A percentile compares a stretch with the other conserved stretches of the same genome.
phyloP scores from a whole-genome alignment of 208 protist species.

The Acanthamoeba healyi region DNA sequence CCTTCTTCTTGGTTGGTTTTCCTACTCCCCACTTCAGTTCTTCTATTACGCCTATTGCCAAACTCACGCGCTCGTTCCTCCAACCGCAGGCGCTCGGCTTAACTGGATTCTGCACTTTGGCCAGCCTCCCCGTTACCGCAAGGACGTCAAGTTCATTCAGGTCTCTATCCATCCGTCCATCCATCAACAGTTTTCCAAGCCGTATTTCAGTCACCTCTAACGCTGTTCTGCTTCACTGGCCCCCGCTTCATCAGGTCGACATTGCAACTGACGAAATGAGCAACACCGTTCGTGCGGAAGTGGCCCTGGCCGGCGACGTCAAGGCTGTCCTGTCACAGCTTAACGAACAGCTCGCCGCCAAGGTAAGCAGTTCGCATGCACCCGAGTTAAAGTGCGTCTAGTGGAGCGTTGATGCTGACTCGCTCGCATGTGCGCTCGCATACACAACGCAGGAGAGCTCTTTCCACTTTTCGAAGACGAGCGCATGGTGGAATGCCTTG shows the following conservation, averaged over 20 bases:
- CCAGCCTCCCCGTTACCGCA: conserved; percentile 59
- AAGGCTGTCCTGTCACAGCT: conserved; percentile 47
- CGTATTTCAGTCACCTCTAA: too few relatives aligned
- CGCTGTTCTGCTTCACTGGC: too few relatives aligned
- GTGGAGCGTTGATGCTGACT: too few relatives aligned
- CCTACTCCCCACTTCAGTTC: background rate
- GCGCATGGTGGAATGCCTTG: conserved; percentile 15
- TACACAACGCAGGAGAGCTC: background rate
- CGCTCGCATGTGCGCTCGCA: too few relatives aligned
- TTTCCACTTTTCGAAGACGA: background rate
- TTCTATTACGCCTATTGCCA: background rate
- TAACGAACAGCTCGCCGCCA: conserved; percentile 30
- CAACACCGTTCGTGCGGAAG: conserved; percentile 7
- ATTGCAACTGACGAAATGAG: conserved; percentile 52
- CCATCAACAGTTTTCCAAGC: background rate
- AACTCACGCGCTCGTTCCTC: background rate
- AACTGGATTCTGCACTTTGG: conserved; percentile 84
- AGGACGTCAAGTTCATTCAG: conserved; percentile 80
- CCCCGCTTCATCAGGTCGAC: conserved; percentile 9
- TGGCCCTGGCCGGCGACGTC: conserved; percentile 53
- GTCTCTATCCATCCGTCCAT: background rate
- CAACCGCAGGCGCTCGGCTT: conserved; percentile 6
- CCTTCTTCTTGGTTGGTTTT: conserved; percentile 67
- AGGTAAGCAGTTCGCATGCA: background rate
- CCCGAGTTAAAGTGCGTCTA: too few relatives aligned